These are phyloP conservation scores for Lecanoromycetidae sp. DNA, from an alignment of 2,329 filamentous ascomycete species.

Conservation along the genomic window DNA sequence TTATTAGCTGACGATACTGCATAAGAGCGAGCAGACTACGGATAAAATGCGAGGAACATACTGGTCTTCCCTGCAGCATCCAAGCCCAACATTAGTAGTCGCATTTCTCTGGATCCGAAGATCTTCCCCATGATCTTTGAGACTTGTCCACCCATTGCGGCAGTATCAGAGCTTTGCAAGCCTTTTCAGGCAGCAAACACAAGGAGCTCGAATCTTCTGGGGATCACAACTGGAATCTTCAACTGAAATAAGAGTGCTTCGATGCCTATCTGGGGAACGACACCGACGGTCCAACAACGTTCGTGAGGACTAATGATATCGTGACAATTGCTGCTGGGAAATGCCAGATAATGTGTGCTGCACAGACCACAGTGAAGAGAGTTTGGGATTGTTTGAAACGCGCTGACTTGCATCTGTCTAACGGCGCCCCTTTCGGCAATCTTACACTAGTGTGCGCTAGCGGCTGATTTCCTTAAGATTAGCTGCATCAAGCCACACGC, in stretches of 20 bases:
- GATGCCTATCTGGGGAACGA: no score
- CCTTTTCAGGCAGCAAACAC: neutral
- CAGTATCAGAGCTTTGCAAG: neutral
- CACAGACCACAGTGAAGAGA: neutral
- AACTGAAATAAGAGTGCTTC: no score
- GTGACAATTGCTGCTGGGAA: no score
- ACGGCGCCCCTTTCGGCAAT: conserved; percentile 6
- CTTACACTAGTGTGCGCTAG: neutral
- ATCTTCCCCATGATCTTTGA: conserved; percentile 98
- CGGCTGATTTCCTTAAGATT: no score
- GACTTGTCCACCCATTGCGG: conserved; percentile 77
- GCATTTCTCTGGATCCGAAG: conserved; percentile 98
- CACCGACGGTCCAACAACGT: no score
- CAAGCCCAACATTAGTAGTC: conserved; percentile 92
- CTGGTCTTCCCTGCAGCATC: conserved; percentile 97
- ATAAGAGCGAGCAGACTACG: no score
- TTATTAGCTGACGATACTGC: conserved; percentile 9
- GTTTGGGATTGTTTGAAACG: neutral
- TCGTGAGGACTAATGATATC: no score
- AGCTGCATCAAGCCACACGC: no score
- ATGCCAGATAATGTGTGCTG: neutral
- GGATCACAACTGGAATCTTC: no score
- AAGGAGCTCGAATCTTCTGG: neutral
- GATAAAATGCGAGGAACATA: no score
- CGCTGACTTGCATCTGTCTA: conserved; percentile 1